phyloP scores from a whole-genome alignment of 176 grass and related monocot genomes.

The Oryza coarctata region DNA sequence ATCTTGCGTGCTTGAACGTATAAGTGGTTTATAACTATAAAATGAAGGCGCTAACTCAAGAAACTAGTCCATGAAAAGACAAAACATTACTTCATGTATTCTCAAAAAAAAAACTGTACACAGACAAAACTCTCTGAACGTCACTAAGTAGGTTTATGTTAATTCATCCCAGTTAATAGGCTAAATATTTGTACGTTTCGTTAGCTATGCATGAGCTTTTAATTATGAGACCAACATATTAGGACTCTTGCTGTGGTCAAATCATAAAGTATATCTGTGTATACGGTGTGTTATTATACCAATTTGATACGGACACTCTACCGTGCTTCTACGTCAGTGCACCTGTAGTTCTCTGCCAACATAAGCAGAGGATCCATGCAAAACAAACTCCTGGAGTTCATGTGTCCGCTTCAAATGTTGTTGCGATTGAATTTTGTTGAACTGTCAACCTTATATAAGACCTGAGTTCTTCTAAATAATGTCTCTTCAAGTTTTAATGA shows the following conservation, averaged over 20 bases:
- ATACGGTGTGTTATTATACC: not conserved
- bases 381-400: conserved; percentile 10
- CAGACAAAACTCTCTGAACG: not conserved
- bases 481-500: not conserved
- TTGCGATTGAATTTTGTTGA: not conserved
- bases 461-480: conserved; percentile 1
- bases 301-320: conserved; percentile 16
- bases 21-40: not conserved
- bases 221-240: not conserved
- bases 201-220: not conserved
- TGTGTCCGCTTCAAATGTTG: conserved; percentile 28
- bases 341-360: conserved; percentile 26
- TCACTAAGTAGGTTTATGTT: not conserved
- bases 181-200: not conserved
- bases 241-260: not conserved
- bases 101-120: not conserved
- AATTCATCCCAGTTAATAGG: not conserved
- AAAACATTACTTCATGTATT: not conserved
- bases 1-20: not conserved
- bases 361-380: not conserved
- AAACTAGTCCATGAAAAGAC: not conserved
- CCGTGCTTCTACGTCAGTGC: not conserved
- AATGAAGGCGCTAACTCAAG: not conserved
- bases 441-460: not conserved
- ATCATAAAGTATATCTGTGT: not conserved